Base-by-base conservation (phyloP, 2,329 filamentous ascomycete genomes). In the Fusarium sp. region DNA sequence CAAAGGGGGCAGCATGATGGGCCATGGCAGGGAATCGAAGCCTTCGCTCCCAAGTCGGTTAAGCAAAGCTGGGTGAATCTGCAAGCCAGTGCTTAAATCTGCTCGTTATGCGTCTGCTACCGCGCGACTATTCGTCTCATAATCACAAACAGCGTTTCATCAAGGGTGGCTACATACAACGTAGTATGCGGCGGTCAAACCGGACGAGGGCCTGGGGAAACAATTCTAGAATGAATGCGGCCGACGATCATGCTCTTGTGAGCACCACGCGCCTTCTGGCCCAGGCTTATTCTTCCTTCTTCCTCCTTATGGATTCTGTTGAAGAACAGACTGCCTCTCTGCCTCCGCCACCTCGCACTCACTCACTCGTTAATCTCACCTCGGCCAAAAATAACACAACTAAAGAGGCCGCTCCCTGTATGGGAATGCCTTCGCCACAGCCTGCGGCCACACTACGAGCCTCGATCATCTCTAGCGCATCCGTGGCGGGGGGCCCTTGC, bases 311-410 rank as follows among this genome's bases (percentile, higher is more conserved):
- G 29, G 29, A 31, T 31, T 31, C 29, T 31, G 29, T 31, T 31
- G 29, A 31, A 31, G 29, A 31, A 31, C 29, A 31, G 29, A 31
- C 29, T 31, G 29, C 29, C 29, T 31, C 29, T 31, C 29, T 27
- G 8, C 20, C n/a, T 45, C 60, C 56, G 57, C 52, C 50, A 41
- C 52, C 27, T 72, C 18, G 18, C 41, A 35, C 16, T 62, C 41
- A 33, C 31, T 61, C 37, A 33, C 31, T 61, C 37, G 43, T 20
- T 60, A 62, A 67, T 48, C 52, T 64, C 27, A 39, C 31, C 54
- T 37, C 45, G 43, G 39, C 68, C 72, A 75, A 75, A 75, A 74
- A 74, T 75, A 74, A 69, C 71, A 64, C 22, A 45, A 9, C 16
- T 24, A 61, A 16, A n/a, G 27, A 39, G 54, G 58, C 22, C 43